Evolutionary conservation across 352 stramenopile genomes (phyloP).

Genomic region (Phytopythium mirpurense): DNA sequence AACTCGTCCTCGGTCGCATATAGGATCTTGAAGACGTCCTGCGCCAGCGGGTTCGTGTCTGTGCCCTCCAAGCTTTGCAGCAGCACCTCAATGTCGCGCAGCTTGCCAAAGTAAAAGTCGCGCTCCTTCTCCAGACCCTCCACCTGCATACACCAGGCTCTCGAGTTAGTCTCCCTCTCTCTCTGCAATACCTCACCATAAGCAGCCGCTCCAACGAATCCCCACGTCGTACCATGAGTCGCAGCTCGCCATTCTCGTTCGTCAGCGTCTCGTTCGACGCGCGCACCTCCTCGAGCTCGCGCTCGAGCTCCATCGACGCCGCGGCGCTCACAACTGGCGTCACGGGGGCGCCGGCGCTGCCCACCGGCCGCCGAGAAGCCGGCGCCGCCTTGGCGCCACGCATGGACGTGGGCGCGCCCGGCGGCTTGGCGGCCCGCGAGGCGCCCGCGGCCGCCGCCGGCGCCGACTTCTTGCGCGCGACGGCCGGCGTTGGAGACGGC

Average conservation of each 20-base stretch:
- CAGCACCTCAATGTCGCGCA: slow-evolving; percentile 96
- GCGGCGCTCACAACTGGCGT: slow-evolving; percentile 16
- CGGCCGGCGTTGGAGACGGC: slow-evolving; percentile 19
- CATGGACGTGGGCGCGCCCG: slow-evolving; percentile 30
- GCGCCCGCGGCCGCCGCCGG: slow-evolving; percentile 15
- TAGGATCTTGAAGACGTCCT: slow-evolving; percentile 83
- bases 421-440: slow-evolving; percentile 29
- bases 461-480: slow-evolving; percentile 25
- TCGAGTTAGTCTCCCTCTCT: neutral
- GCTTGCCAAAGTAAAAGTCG: slow-evolving; percentile 99
- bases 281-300: slow-evolving; percentile 71
- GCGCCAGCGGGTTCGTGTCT: slow-evolving; percentile 44
- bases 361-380: slow-evolving; percentile 22
- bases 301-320: slow-evolving; percentile 45
- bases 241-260: slow-evolving; percentile 74
- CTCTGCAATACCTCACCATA: too few relatives aligned
- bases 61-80: slow-evolving; percentile 72
- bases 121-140: slow-evolving; percentile 92
- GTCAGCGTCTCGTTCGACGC: slow-evolving; percentile 61
- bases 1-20: slow-evolving; percentile 76
- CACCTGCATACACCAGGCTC: slow-evolving; percentile 26
- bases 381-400: slow-evolving; percentile 17
- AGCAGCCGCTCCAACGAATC: too few relatives aligned
- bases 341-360: slow-evolving; percentile 15
- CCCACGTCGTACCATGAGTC: slow-evolving; percentile 67